Base-by-base conservation (phyloP, 352 stramenopile species). In the Thraustotheca clavata region DNA sequence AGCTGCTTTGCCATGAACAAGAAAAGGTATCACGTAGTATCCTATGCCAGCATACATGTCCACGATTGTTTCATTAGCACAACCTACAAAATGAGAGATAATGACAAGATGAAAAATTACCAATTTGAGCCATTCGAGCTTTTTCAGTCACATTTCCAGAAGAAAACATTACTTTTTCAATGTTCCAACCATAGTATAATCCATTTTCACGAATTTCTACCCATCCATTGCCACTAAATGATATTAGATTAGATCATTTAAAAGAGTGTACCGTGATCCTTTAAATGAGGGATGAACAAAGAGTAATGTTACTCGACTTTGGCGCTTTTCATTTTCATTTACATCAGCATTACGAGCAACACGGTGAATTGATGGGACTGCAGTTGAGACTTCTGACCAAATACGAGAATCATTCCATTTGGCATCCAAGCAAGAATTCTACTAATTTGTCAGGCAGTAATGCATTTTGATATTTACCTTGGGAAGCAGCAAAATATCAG, bases 41-140 rank as follows among this genome's bases (percentile, higher is more conserved):
- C 96, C 96, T 71, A 99, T 98, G n/a, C 96, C 96, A 35, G 91
- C 94, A 63, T 98, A 99, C 43, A 99, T 77, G 67, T 99, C 96
- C 32, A 98, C 84, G 29, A 99, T 87, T 0, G 86, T 74, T 59
- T 99, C 92, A 22, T 75, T 84, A 18, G 67, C 62, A 71, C 89
- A 96, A 0, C 89, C 73, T 18, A 89, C 14, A 40, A 46, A 14
- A 35, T 12, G 33, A 60, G 18, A 50, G 4, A 29, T 16, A 7
- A 1, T 50, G 14, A 18, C 22, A 29, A 27, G 24, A 11, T 9
- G 18, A 41, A 27, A 9, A 22, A 14, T n/a, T 68, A 69, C 62
- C 80, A 55, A 91, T 88, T 29, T 50, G 75, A 29, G 76, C 95
- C 79, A 98, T 97, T 26, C 95, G 88, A 38, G 91, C 90, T 71